A percentile compares a stretch with the other conserved stretches of the same genome.
Conservation (phyloP, 2,329 filamentous ascomycete species). For the Colletotrichum sp. region DNA sequence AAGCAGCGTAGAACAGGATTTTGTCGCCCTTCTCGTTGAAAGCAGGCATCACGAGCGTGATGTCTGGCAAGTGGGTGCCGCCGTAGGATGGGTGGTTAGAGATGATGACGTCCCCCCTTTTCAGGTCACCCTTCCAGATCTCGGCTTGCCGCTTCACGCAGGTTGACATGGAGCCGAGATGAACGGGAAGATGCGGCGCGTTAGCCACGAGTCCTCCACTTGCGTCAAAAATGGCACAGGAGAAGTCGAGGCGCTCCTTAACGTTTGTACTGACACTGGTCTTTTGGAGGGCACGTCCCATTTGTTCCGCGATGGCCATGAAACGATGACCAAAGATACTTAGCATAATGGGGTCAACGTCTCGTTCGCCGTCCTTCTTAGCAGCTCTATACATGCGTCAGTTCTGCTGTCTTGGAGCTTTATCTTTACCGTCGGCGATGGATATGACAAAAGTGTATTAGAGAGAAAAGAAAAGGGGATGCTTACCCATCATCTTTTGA, state of each 20-base stretch:
- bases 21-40: constrained; percentile 70
- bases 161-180: constrained; percentile 83
- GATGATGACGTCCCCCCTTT: constrained; percentile 81
- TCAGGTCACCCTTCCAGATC: constrained; percentile 79
- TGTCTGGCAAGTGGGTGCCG: constrained; percentile 82
- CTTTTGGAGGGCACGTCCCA: constrained; percentile 81
- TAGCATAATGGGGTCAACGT: constrained; percentile 73
- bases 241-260: constrained; percentile 83
- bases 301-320: constrained; percentile 87
- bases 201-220: constrained; percentile 80
- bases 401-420: not conserved
- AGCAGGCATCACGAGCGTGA: constrained; percentile 80
- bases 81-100: constrained; percentile 86
- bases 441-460: not conserved
- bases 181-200: constrained; percentile 80
- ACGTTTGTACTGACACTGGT: constrained; percentile 83
- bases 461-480: not conserved
- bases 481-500: constrained; percentile 31
- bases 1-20: constrained; percentile 84
- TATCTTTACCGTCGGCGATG: constrained; percentile 21
- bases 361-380: constrained; percentile 32
- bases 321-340: constrained; percentile 84
- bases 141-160: constrained; percentile 79
- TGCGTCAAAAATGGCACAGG: constrained; percentile 80
- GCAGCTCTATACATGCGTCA: constrained; percentile 22